Percentiles rank a stretch among this genome's conserved stretches.
These are phyloP conservation scores for Leccinum ochraceum DNA, from an alignment of 768 basidiomycete species.

Conservation along the genomic window DNA sequence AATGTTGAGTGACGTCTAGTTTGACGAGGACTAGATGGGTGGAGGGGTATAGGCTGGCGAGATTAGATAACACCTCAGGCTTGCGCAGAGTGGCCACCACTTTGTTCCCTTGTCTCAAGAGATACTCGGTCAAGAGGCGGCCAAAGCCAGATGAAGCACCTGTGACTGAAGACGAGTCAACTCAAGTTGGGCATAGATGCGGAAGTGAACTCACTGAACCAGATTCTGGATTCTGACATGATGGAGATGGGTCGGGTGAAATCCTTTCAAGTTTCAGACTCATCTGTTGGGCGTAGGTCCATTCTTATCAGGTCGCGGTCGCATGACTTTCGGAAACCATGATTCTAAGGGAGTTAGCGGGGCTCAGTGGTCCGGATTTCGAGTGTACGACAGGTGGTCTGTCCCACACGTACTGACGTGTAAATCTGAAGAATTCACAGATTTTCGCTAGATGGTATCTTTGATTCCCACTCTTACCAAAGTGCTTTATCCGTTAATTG, in stretches of 20 bases:
- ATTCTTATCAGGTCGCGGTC: background rate
- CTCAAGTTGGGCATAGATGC: background rate
- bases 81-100: slow-evolving; percentile 47
- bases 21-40: slow-evolving; percentile 25
- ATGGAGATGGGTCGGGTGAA: background rate
- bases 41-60: slow-evolving; percentile 26
- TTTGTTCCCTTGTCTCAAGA: slow-evolving; percentile 36
- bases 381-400: background rate
- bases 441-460: background rate
- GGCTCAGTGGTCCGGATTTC: background rate
- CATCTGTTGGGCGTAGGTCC: background rate
- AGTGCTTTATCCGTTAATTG: background rate
- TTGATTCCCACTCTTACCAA: background rate
- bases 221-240: slow-evolving; percentile 18
- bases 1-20: slow-evolving; percentile 33
- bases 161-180: background rate
- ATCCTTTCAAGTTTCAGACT: background rate
- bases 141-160: slow-evolving; percentile 22
- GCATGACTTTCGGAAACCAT: background rate
- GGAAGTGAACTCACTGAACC: slow-evolving; percentile 7
- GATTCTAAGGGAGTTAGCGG: background rate
- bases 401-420: background rate
- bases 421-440: background rate
- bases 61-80: slow-evolving; percentile 36
- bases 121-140: slow-evolving; percentile 33